Evolutionary conservation across 306 rosid species (phyloP).

Genomic region (Pachyrhizus erosus): DNA sequence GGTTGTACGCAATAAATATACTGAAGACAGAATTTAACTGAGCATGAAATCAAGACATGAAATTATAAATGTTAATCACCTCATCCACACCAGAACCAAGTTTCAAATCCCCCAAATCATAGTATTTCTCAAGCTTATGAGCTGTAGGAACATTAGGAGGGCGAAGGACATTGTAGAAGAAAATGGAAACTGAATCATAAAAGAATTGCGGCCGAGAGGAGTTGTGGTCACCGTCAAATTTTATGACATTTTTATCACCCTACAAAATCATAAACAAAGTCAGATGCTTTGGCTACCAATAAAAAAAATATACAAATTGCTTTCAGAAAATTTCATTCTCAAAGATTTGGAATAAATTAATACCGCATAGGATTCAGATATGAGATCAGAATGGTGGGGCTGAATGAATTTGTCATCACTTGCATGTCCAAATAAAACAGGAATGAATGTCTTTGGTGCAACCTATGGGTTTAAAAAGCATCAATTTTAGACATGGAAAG

Average conservation of each 20-base stretch:
- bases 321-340: conserved; percentile 32
- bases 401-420: conserved; percentile 89
- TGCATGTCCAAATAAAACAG: conserved; percentile 95
- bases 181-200: conserved; percentile 95
- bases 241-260: conserved; percentile 93
- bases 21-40: conserved; percentile 16
- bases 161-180: conserved; percentile 89
- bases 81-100: conserved; percentile 81
- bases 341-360: conserved; percentile 38
- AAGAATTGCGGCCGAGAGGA: conserved; percentile 95
- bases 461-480: conserved; percentile 59
- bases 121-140: conserved; percentile 87
- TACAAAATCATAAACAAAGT: conserved; percentile 46
- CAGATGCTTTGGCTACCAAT: conserved; percentile 30
- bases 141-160: conserved; percentile 80
- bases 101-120: conserved; percentile 89
- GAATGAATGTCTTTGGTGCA: conserved; percentile 89
- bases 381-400: conserved; percentile 81
- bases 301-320: background rate
- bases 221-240: conserved; percentile 96
- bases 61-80: conserved; percentile 57
- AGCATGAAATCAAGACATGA: conserved; percentile 30
- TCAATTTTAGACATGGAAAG: conserved; percentile 36
- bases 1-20: background rate
- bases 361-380: conserved; percentile 82